These are phyloP conservation scores for Aureococcus anophagefferens DNA, from an alignment of 108 stramenopile genomes.

Conservation along the genomic window DNA sequence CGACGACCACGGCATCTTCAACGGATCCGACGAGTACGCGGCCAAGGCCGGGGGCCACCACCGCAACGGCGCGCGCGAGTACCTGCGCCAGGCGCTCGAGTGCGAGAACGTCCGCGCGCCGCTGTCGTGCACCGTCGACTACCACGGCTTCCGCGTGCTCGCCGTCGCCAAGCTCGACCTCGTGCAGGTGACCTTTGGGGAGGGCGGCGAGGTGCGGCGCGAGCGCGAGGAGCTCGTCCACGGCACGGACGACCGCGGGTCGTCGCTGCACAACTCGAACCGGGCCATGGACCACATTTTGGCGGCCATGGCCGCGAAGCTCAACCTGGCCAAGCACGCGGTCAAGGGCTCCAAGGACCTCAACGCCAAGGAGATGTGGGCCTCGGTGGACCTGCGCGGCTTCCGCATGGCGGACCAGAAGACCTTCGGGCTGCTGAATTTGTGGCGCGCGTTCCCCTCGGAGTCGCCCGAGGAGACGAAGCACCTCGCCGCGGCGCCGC, in stretches of 20 bases:
- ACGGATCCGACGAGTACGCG: slow-evolving; percentile 45
- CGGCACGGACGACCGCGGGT: slow-evolving; percentile 32
- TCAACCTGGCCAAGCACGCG: slow-evolving; percentile 20
- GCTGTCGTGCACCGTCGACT: slow-evolving; percentile 34
- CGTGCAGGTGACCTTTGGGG: slow-evolving; percentile 14
- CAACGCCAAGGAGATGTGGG: slow-evolving; percentile 11
- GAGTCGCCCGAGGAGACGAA: slow-evolving; percentile 39
- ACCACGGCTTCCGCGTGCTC: slow-evolving; percentile 38
- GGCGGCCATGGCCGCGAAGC: slow-evolving; percentile 7
- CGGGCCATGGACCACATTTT: slow-evolving; percentile 1
- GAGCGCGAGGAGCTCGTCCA: slow-evolving; percentile 30
- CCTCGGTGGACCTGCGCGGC: slow-evolving; percentile 19
- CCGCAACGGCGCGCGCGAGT: slow-evolving; percentile 30
- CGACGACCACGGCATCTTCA: slow-evolving; percentile 48
- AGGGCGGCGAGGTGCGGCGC: slow-evolving; percentile 22
- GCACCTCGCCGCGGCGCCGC: slow-evolving; percentile 27
- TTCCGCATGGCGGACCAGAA: slow-evolving; percentile 15
- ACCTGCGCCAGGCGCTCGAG: slow-evolving; percentile 7
- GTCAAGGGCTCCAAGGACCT: slow-evolving; percentile 33
- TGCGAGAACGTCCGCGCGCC: slow-evolving; percentile 21
- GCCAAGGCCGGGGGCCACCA: slow-evolving; percentile 38
- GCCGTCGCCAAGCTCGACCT: slow-evolving; percentile 39
- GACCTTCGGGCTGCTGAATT: slow-evolving; percentile 35
- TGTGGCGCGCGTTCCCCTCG: slow-evolving; percentile 32
- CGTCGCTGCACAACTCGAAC: slow-evolving; percentile 13